Conservation (phyloP, 345 rosid species). For the Moricandia moricandioides region DNA sequence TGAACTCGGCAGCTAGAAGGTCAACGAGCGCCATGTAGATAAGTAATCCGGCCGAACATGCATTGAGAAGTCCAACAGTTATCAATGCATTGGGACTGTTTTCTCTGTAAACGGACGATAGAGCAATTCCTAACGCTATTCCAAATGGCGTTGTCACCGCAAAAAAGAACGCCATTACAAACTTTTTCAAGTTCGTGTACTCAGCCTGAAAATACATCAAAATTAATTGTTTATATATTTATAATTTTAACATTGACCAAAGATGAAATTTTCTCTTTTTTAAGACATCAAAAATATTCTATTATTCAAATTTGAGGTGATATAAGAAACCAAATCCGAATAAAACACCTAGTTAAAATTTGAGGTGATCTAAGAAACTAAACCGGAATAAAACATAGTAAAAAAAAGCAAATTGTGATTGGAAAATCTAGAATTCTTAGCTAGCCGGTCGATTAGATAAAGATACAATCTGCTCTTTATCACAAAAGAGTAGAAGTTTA, state of each 20-base stretch:
- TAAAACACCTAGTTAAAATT: too few relatives aligned
- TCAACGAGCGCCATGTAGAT: not conserved
- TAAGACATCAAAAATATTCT: too few relatives aligned
- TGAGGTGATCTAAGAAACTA: too few relatives aligned
- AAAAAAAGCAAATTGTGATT: too few relatives aligned
- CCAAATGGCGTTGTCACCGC: not conserved
- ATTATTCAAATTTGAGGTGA: too few relatives aligned
- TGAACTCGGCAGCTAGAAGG: not conserved
- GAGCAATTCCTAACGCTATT: not conserved
- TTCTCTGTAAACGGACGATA: not conserved
- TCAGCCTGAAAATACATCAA: not conserved
- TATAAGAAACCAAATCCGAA: too few relatives aligned
- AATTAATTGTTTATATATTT: not conserved
- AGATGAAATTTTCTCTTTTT: too few relatives aligned
- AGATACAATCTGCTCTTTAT: too few relatives aligned
- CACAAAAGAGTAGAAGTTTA: not conserved
- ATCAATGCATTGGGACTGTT: not conserved
- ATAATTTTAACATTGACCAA: not conserved
- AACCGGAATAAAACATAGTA: too few relatives aligned
- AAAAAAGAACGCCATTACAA: not conserved
- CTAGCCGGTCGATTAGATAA: too few relatives aligned
- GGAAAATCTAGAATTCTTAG: too few relatives aligned
- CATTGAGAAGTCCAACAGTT: not conserved
- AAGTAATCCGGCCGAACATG: not conserved
- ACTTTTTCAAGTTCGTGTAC: not conserved